Conservation (phyloP, 495 filamentous ascomycete genomes). For the Tuber calosporum region DNA sequence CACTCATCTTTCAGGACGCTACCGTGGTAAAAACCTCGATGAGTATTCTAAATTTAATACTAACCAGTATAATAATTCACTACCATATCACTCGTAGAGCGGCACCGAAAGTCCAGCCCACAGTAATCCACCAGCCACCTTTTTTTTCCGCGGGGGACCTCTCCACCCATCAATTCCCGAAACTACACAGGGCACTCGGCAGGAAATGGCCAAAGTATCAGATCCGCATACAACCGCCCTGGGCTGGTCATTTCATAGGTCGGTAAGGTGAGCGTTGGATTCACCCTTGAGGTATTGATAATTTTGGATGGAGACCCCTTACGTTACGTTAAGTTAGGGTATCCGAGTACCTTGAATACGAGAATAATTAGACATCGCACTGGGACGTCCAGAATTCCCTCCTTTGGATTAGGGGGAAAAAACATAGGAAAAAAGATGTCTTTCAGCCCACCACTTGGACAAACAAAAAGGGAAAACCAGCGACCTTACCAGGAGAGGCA, state of each 20-base stretch:
- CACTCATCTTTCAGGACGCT: no score
- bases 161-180: background rate
- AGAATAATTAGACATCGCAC: no score
- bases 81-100: background rate
- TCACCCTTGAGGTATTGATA: background rate
- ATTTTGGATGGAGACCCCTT: background rate
- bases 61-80: background rate
- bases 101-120: no score
- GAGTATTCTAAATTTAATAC: background rate
- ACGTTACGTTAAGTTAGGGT: background rate
- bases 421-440: no score
- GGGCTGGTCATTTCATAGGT: background rate
- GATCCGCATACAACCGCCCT: background rate
- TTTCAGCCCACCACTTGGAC: no score
- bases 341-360: no score
- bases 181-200: background rate
- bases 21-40: background rate
- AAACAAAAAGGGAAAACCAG: no score
- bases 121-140: background rate
- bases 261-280: background rate
- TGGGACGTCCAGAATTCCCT: no score
- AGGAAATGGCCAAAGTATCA: background rate
- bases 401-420: no score
- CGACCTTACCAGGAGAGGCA: no score
- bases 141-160: background rate